Percentiles rank a stretch among this genome's conserved stretches.
These are phyloP conservation scores for Phytophthora crassamura DNA, from an alignment of 352 stramenopile species.

Conservation along the genomic window DNA sequence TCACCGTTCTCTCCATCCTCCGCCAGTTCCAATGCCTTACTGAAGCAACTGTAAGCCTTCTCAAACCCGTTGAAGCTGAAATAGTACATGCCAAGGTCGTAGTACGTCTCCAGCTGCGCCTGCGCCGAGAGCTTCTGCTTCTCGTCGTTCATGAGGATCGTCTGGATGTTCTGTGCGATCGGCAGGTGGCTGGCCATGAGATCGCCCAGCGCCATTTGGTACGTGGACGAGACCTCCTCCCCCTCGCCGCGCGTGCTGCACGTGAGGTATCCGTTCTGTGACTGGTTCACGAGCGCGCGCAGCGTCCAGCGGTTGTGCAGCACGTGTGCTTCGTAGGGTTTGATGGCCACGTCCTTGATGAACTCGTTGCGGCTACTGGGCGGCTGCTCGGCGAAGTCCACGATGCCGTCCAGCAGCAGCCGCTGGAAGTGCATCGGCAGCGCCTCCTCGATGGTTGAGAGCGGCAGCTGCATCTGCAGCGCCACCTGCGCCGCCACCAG, in stretches of 20 bases:
- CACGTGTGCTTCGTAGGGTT: slow-evolving; percentile 59
- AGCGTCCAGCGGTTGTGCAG: slow-evolving; percentile 83
- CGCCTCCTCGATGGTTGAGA: slow-evolving; percentile 60
- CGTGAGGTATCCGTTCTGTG: slow-evolving; percentile 76
- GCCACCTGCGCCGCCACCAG: slow-evolving; percentile 78
- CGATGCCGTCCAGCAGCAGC: slow-evolving; percentile 82
- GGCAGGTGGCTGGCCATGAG: slow-evolving; percentile 62
- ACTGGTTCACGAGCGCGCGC: slow-evolving; percentile 71
- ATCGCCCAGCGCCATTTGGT: slow-evolving; percentile 74
- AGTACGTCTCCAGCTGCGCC: slow-evolving; percentile 67
- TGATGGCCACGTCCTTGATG: slow-evolving; percentile 40
- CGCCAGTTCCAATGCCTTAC: slow-evolving; percentile 59
- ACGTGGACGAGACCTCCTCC: slow-evolving; percentile 68
- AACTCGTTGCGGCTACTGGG: slow-evolving; percentile 39
- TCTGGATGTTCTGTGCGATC: slow-evolving; percentile 71
- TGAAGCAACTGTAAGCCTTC: slow-evolving; percentile 82
- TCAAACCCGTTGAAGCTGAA: slow-evolving; percentile 82
- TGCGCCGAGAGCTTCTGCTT: slow-evolving; percentile 47
- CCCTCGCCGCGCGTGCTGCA: slow-evolving; percentile 68
- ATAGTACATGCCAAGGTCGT: slow-evolving; percentile 75
- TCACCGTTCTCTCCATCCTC: slow-evolving; percentile 43
- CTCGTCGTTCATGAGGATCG: slow-evolving; percentile 54
- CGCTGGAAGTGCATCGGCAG: slow-evolving; percentile 83
- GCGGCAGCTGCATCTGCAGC: slow-evolving; percentile 74
- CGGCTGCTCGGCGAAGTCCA: slow-evolving; percentile 70